Evolutionary conservation across 2,329 filamentous ascomycete genomes (phyloP), one percentile per base, ranked within the genome.

Genomic region (Epichloe scottii): DNA sequence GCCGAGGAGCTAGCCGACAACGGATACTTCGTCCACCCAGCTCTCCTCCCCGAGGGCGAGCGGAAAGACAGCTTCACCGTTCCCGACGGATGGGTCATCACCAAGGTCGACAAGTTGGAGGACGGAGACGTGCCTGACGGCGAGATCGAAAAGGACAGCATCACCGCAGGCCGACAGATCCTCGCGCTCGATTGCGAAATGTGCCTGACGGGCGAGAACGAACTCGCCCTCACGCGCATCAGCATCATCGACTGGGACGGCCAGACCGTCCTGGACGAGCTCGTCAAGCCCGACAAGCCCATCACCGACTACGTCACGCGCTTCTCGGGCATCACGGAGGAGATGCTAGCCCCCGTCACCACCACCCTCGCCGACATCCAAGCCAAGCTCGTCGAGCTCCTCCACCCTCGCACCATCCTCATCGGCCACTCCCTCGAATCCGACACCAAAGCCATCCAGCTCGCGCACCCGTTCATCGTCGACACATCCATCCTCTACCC

Each of bases 131-230:
- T 85, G 6, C 80, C 84, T 2, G 85, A 89, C 48, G 66, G 68
- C 5, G 79, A 89, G 50, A 81, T 95, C 53, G 76, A 95, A 66
- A 71, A 83, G 58, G 91, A 89, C 51, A 91, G 89, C 65, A 71
- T 95, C 52, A 94, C 89, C 0, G 87, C 81, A 33, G 93, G 90
- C 37, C 81, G 89, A 55, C 78, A 84, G 38, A 72, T 96, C 11
- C 72, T 94, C 46, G 85, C 89, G 1, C 74, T 98, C 50, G 93
- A 98, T 65, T 98, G 93, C 68, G 93, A 98, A 68, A 98, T 98
- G 93, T 95, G 90, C 65, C 83, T 89, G 69, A 94, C 89, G 2
- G 86, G 84, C 53, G 81, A 85, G 54, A 82, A 82, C 46, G 79
- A 87, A 57, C 88, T 85, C 56, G 88, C 90, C 37, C 80, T 98